Evolutionary conservation across 129 eudicot species (phyloP).

Genomic region (Silybum marianum): DNA sequence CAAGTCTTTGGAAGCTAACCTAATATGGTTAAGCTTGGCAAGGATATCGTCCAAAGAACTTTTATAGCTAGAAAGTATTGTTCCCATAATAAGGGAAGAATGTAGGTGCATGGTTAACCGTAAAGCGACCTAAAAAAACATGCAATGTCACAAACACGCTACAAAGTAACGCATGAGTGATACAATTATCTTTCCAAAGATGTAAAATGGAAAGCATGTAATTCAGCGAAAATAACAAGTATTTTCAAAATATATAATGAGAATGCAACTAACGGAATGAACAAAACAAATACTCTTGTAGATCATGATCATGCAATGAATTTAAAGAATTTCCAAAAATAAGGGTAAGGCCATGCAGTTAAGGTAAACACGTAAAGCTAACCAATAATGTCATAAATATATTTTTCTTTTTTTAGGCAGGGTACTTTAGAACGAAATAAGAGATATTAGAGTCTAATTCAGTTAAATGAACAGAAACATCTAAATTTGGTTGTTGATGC

Average conservation of each 20-base stretch:
- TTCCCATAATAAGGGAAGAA: not conserved
- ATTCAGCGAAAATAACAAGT: not conserved
- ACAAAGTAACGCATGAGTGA: not conserved
- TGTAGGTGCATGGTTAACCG: not conserved
- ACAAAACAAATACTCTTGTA: not conserved
- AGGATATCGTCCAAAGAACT: too few species aligned
- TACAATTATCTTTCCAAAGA: not conserved
- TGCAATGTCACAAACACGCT: not conserved
- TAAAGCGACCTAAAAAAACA: not conserved
- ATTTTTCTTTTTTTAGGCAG: not conserved
- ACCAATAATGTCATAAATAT: not conserved
- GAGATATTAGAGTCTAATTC: not conserved
- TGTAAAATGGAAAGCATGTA: not conserved
- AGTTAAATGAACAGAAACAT: not conserved
- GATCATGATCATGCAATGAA: not conserved
- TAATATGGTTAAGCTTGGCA: too few species aligned
- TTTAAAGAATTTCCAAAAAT: not conserved
- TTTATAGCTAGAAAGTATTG: not conserved
- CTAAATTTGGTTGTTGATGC: not conserved
- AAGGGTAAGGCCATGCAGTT: not conserved
- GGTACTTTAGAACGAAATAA: not conserved
- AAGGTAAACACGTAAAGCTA: not conserved
- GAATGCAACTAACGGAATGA: too few species aligned
- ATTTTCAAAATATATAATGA: not conserved
- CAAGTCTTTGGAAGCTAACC: too few species aligned